Evolutionary conservation across 768 basidiomycete genomes (phyloP).

Genomic region (Polyporus arcularius): DNA sequence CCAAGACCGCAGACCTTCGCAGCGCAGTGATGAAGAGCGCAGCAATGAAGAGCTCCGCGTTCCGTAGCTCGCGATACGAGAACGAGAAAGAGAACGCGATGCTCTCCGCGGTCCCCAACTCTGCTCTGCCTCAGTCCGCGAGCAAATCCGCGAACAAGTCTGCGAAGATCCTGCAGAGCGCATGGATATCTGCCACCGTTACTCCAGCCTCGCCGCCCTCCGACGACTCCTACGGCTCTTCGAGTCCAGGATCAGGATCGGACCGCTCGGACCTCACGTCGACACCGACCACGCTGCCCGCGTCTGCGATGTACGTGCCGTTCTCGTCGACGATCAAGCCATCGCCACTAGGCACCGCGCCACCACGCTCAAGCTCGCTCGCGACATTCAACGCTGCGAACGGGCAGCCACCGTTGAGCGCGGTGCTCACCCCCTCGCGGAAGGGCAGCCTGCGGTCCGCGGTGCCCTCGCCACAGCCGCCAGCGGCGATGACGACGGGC

Average conservation of each 20-base stretch:
- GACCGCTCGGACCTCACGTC: constrained; percentile 19
- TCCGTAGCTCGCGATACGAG: constrained; percentile 8
- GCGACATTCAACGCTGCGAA: constrained; percentile 8
- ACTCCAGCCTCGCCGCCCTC: constrained; percentile 19
- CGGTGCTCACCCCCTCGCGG: constrained; percentile 6
- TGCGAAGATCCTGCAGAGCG: constrained; percentile 19
- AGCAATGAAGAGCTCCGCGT: background rate
- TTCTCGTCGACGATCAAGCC: constrained; percentile 22
- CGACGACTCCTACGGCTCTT: constrained; percentile 13
- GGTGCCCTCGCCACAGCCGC: constrained; percentile 12
- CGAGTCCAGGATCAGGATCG: constrained; percentile 6
- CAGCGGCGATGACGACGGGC: background rate
- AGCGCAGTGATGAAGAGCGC: background rate
- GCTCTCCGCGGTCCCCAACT: constrained; percentile 9
- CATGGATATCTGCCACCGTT: constrained; percentile 20
- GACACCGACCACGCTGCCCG: constrained; percentile 15
- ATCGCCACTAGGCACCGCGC: constrained; percentile 11
- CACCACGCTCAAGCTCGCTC: constrained; percentile 19
- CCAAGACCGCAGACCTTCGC: background rate
- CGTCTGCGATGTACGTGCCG: constrained; percentile 20
- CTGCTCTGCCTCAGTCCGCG: background rate
- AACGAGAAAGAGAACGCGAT: constrained; percentile 8
- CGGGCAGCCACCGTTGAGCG: constrained; percentile 14
- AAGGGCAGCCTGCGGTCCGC: constrained; percentile 6
- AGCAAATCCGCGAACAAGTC: constrained; percentile 14